Evolutionary conservation across 2,329 filamentous ascomycete genomes (phyloP), one percentile per base, ranked within the genome.

Genomic region (Fusarium liriodendri): DNA sequence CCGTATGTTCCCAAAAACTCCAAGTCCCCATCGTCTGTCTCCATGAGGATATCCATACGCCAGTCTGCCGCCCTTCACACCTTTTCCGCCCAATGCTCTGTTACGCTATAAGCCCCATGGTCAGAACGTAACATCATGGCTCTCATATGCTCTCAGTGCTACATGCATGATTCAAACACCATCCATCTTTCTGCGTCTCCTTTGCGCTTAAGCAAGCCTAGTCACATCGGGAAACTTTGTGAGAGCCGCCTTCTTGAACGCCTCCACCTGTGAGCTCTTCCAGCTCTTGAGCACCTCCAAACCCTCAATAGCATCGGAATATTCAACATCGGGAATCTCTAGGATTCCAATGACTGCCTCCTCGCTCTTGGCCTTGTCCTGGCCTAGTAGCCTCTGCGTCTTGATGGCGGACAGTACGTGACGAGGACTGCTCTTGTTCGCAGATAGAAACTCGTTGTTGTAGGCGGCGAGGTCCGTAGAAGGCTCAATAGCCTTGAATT

Each of bases 381-480:
- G 88, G 14, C 90, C 89, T 20, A 95, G 83, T 1, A 90, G 76
- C 68, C 87, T 87, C 70, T 89, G 89, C 27, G 88, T 87, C 65
- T 88, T 88, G 64, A 94, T 87, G 38, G 87, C 91, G 3, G 92
- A 88, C 64, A 94, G 88, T 5, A 92, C 85, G 78, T 94, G 90
- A 18, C 85, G 73, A 7, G 89, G 85, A 80, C 90, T 93, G 65
- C 87, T 81, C 74, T 89, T 89, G 84, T 96, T 88, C 74, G 88
- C 86, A 47, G 87, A 80, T 20, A 91, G 82, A 81, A 91, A 96
- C 25, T 89, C 87, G 42, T 91, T 85, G 81, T 95, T 96, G 84
- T 88, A 89, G 74, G 90, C 85, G 57, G 87, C 84, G 50, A 94
- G 86, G 60, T 92, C 87, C 22, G 86, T 83, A 33, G 89, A 88